These are phyloP conservation scores for Aspergillus ruber DNA, from an alignment of 2,329 filamentous ascomycete species.

Conservation along the genomic window DNA sequence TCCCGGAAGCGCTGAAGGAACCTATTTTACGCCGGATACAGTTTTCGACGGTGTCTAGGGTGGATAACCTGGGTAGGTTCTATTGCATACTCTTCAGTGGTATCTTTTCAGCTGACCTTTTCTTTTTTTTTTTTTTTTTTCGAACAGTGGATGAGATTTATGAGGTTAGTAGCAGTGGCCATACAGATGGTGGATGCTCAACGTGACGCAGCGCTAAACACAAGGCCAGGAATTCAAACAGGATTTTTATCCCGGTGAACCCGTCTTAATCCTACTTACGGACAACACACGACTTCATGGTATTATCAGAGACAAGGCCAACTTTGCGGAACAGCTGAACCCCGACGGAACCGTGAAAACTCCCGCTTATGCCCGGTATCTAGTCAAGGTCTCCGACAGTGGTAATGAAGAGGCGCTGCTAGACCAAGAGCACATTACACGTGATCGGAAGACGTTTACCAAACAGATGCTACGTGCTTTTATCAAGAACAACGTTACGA, in stretches of 20 bases:
- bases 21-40: slow-evolving; percentile 87
- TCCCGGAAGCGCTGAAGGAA: slow-evolving; percentile 84
- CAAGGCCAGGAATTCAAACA: slow-evolving; percentile 62
- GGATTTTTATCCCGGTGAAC: slow-evolving; percentile 86
- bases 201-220: slow-evolving; percentile 1
- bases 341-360: slow-evolving; percentile 64
- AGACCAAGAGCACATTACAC: slow-evolving; percentile 72
- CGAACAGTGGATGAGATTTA: slow-evolving; percentile 44
- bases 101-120: slow-evolving; percentile 13
- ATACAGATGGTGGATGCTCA: neutral
- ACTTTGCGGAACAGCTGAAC: slow-evolving; percentile 54
- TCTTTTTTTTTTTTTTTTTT: neutral
- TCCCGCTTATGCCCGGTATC: slow-evolving; percentile 67
- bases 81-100: neutral
- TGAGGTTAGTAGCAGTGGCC: slow-evolving; percentile 35
- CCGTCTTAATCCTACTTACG: slow-evolving; percentile 65
- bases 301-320: slow-evolving; percentile 76
- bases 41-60: slow-evolving; percentile 79
- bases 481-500: slow-evolving; percentile 86
- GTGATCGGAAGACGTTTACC: slow-evolving; percentile 87
- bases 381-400: slow-evolving; percentile 65
- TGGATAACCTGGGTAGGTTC: slow-evolving; percentile 66
- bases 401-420: slow-evolving; percentile 68
- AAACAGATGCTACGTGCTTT: slow-evolving; percentile 91
- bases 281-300: slow-evolving; percentile 66